A percentile compares a stretch with the other conserved stretches of the same genome.
phyloP scores from a whole-genome alignment of 2,329 filamentous ascomycete genomes.

The Fusarium tuaranense region DNA sequence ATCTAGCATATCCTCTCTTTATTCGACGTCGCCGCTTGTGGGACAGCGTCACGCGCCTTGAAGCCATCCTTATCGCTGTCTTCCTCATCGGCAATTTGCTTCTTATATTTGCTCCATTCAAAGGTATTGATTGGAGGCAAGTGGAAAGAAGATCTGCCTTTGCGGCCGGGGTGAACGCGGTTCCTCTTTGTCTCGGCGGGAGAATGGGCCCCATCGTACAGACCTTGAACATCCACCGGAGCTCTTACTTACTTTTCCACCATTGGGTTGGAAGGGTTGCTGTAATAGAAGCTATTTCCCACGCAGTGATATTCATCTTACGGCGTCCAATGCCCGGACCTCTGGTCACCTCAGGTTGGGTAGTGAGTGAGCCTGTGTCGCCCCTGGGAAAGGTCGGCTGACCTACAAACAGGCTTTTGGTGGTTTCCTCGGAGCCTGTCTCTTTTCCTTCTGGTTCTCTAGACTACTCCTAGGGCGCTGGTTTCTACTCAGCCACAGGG shows the following conservation, averaged over 20 bases:
- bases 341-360: slow-evolving; percentile 1
- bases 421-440: not conserved
- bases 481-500: not conserved
- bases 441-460: not conserved
- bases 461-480: not conserved
- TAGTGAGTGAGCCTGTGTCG: not conserved
- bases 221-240: slow-evolving; percentile 16
- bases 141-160: slow-evolving; percentile 4
- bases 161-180: not conserved
- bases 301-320: not conserved
- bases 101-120: slow-evolving; percentile 1
- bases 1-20: slow-evolving; percentile 12
- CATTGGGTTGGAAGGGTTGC: slow-evolving; percentile 15
- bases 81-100: slow-evolving; percentile 4
- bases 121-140: slow-evolving; percentile 1
- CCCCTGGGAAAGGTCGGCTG: not conserved
- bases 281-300: slow-evolving; percentile 1
- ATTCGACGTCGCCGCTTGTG: not conserved
- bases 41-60: slow-evolving; percentile 14
- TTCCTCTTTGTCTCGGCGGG: slow-evolving; percentile 12
- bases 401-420: not conserved
- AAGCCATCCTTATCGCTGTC: slow-evolving; percentile 1
- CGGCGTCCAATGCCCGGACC: not conserved
- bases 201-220: slow-evolving; percentile 4
- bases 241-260: slow-evolving; percentile 16